Percentiles rank a stretch among this genome's conserved stretches.
Conservation (phyloP, 1,139 yeast genomes). For the Kodamaea arcana region DNA sequence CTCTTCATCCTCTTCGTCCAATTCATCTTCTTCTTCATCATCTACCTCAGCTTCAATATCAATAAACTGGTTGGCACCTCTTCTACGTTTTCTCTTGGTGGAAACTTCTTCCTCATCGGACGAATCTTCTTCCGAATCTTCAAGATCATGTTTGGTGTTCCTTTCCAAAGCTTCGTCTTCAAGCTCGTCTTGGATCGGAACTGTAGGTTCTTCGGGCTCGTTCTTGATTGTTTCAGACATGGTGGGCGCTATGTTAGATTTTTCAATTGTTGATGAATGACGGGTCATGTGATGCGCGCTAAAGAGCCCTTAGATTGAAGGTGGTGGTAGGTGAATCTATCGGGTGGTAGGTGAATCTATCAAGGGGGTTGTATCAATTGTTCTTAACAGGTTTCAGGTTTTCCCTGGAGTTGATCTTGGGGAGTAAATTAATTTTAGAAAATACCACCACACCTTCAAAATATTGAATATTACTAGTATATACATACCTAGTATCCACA, state of each 20-base stretch:
- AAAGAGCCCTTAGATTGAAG: too few relatives aligned
- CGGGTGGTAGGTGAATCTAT: too few relatives aligned
- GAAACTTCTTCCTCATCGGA: constrained; percentile 52
- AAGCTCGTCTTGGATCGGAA: constrained; percentile 7
- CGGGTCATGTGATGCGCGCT: background rate
- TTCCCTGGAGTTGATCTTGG: too few relatives aligned
- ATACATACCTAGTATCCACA: too few relatives aligned
- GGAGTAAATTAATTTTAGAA: too few relatives aligned
- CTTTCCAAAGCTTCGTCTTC: constrained; percentile 10
- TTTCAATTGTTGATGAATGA: constrained; percentile 1
- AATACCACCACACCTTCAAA: too few relatives aligned
- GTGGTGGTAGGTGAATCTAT: too few relatives aligned
- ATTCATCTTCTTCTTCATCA: constrained; percentile 94
- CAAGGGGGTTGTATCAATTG: too few relatives aligned
- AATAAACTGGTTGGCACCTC: constrained; percentile 82
- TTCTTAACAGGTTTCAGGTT: too few relatives aligned
- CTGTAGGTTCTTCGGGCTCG: background rate
- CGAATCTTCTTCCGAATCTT: constrained; percentile 47
- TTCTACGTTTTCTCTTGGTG: constrained; percentile 59
- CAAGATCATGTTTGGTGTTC: constrained; percentile 4
- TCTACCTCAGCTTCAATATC: constrained; percentile 99
- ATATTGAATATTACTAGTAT: too few relatives aligned
- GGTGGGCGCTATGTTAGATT: background rate
- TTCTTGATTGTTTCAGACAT: background rate
- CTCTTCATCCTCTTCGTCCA: constrained; percentile 83